Conservation (phyloP, 2,329 filamentous ascomycete species). For the Orbilia ellipsospora region DNA sequence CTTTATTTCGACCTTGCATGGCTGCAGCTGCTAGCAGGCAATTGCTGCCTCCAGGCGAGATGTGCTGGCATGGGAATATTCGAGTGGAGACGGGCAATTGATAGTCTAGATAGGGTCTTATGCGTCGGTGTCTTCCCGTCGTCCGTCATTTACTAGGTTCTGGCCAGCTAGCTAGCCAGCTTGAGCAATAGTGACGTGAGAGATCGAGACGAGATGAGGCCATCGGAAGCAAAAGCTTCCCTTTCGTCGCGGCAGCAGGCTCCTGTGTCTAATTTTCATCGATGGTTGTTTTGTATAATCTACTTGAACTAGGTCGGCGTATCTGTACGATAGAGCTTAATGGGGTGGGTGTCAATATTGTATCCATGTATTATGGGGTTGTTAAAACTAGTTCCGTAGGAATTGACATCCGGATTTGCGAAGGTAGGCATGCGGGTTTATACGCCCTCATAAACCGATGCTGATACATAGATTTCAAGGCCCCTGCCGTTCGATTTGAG, state of each 20-base stretch:
- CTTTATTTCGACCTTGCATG: constrained; percentile 32
- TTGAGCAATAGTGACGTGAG: background rate
- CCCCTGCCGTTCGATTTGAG: constrained; percentile 11
- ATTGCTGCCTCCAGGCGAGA: constrained; percentile 34
- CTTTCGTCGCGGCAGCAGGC: constrained; percentile 1
- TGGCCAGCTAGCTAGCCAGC: background rate
- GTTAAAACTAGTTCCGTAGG: constrained; percentile 32
- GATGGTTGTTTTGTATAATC: constrained; percentile 5
- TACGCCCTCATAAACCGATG: too few relatives aligned
- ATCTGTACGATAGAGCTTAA: constrained; percentile 8
- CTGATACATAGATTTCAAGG: too few relatives aligned
- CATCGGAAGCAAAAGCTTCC: constrained; percentile 15
- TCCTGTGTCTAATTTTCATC: constrained; percentile 5
- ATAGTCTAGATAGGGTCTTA: constrained; percentile 22
- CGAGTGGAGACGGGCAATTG: constrained; percentile 18
- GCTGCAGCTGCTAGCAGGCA: constrained; percentile 25
- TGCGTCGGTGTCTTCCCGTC: constrained; percentile 43
- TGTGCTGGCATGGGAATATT: constrained; percentile 41
- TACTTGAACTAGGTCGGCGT: constrained; percentile 11
- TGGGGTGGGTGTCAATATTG: constrained; percentile 23
- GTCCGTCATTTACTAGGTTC: background rate
- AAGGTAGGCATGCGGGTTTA: background rate
- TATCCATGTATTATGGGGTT: constrained; percentile 13
- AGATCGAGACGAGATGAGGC: constrained; percentile 3
- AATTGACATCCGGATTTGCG: constrained; percentile 53